Base-by-base conservation (phyloP, 768 basidiomycete genomes). In the Fistulinella prunicolor region DNA sequence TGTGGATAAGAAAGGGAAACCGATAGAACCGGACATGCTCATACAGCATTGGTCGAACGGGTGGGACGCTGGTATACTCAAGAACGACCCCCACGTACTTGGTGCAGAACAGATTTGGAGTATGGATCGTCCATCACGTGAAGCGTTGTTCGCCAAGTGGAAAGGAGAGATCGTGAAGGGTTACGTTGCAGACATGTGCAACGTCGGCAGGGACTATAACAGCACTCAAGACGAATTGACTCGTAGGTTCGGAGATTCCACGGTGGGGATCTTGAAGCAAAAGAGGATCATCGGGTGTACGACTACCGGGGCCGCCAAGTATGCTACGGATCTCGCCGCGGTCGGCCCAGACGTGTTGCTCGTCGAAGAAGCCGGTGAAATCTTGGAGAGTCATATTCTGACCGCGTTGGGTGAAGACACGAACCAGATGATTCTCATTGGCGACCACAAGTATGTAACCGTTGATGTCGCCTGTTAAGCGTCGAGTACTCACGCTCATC, bases 321-420 rank as follows among this genome's bases (percentile, higher is more conserved):
- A 82, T 53, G 63, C 67, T 0, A 63, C 69, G 4, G 68, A 68
- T 28, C 74, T 87, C 20, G 73, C 70, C 5, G 71, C 68, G 0
- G 75, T 71, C 8, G 60, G 65, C 3, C 80, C 82, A 0, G 69
- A 75, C 12, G 73, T 86, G 0, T 62, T 87, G 6, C 66, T 87
- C 1, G 82, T 86, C 1, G 85, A 87, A 59, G 85, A 87, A 63
- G 85, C 85, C 0, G 85, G 85, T 6, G 85, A 87, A 55, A 86
- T 86, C 32, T 56, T 87, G 13, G 83, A 86, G 60, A 81, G 80
- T 47, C 85, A 87, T 53, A 65, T 85, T 22, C 51, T 87, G 39
- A 84, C 82, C 0, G 76, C 85, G 0, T 61, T 86, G n/a, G 73
- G 76, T 0, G 48, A 51, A 9, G 53, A 68, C 1, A 78, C 76